Percentiles rank a stretch among this genome's conserved stretches.
Conservation (phyloP, 768 basidiomycete genomes). For the Suillus cothurnatus region DNA sequence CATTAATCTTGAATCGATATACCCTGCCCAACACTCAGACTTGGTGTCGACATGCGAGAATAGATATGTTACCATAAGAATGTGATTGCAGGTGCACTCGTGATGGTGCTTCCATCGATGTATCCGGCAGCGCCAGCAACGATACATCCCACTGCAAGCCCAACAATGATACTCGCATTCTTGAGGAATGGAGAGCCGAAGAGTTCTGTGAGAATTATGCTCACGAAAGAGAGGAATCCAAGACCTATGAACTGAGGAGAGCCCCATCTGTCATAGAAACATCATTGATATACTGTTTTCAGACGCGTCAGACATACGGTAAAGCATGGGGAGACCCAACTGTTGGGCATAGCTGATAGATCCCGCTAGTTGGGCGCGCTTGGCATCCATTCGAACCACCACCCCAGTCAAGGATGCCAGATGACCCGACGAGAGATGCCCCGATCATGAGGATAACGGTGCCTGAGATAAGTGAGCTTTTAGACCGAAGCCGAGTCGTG, state of each 20-base stretch:
- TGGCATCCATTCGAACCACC: slow-evolving; percentile 79
- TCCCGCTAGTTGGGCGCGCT: slow-evolving; percentile 58
- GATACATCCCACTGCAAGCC: slow-evolving; percentile 1
- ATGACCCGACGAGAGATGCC: slow-evolving; percentile 70
- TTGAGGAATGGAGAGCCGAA: slow-evolving; percentile 87
- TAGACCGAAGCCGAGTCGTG: too few relatives aligned
- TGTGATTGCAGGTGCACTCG: slow-evolving; percentile 72
- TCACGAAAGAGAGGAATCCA: slow-evolving; percentile 80
- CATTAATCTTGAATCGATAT: slow-evolving; percentile 60
- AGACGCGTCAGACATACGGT: slow-evolving; percentile 40
- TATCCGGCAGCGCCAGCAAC: slow-evolving; percentile 40
- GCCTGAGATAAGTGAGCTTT: slow-evolving; percentile 40
- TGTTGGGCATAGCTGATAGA: slow-evolving; percentile 73
- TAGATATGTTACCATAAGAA: slow-evolving; percentile 62
- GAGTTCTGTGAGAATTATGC: slow-evolving; percentile 77
- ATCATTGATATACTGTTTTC: neutral
- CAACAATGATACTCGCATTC: slow-evolving; percentile 67
- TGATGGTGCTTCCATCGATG: slow-evolving; percentile 66
- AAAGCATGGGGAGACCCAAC: slow-evolving; percentile 70
- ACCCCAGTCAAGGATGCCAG: slow-evolving; percentile 81
- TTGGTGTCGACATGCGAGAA: too few relatives aligned
- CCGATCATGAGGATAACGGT: slow-evolving; percentile 83
- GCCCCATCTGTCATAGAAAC: slow-evolving; percentile 56
- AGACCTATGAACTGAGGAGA: slow-evolving; percentile 84
- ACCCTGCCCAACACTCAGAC: slow-evolving; percentile 46